Evolutionary conservation across 768 basidiomycete species (phyloP).

Genomic region (Boletales sp.): DNA sequence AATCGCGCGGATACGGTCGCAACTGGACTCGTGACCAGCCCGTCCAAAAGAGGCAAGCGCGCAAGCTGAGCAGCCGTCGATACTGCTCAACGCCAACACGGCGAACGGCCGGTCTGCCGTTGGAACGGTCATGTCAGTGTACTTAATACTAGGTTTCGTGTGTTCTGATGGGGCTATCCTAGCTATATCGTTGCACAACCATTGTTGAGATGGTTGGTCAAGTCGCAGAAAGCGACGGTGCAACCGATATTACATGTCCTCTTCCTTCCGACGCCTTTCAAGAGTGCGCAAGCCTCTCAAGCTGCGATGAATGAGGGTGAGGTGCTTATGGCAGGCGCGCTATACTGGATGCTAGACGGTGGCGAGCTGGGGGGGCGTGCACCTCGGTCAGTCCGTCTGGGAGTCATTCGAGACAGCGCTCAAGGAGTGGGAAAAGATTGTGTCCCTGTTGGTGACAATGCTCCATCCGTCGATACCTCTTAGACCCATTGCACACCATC

Average conservation of each 20-base stretch:
- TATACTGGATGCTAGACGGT: constrained; percentile 67
- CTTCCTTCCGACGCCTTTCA: constrained; percentile 79
- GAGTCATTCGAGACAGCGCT: constrained; percentile 67
- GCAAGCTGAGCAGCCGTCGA: too few relatives aligned
- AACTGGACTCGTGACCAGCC: too few relatives aligned
- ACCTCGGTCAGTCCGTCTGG: constrained; percentile 68
- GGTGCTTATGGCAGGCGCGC: constrained; percentile 70
- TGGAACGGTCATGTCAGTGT: constrained; percentile 50
- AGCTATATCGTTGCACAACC: constrained; percentile 72
- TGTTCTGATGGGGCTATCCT: constrained; percentile 2
- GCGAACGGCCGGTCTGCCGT: constrained; percentile 36
- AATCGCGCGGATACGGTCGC: constrained; percentile 68
- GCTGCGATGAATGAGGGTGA: constrained; percentile 43
- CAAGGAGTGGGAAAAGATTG: constrained; percentile 58
- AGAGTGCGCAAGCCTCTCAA: constrained; percentile 36
- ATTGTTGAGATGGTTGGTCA: constrained; percentile 62
- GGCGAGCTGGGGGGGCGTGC: constrained; percentile 72
- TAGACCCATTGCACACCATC: not conserved
- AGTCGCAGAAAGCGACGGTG: constrained; percentile 59
- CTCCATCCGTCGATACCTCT: constrained; percentile 22
- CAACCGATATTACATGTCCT: constrained; percentile 80
- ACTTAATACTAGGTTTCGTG: not conserved
- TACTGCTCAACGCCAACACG: constrained; percentile 27
- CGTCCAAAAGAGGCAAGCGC: too few relatives aligned
- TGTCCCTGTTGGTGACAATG: constrained; percentile 22